Percentiles rank a stretch among this genome's conserved stretches.
Evolutionary conservation across 2,329 filamentous ascomycete species (phyloP).

Genomic region (Trichoderma hamatum): DNA sequence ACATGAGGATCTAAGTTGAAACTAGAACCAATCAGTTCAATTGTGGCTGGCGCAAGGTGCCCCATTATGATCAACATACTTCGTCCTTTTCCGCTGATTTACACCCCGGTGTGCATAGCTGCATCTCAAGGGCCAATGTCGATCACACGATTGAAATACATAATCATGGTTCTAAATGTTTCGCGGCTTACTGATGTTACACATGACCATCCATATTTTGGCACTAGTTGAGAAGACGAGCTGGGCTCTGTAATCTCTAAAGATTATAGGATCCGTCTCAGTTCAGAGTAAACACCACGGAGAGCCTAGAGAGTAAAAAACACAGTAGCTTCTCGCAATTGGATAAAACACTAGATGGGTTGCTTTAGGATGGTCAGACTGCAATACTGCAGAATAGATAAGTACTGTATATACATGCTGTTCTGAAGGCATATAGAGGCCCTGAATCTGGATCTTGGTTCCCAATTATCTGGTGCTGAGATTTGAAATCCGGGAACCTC

Average conservation of each 20-base stretch:
- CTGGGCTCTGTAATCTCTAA: conserved; percentile 3
- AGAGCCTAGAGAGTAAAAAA: not conserved
- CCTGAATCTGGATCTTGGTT: not conserved
- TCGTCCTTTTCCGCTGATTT: conserved; percentile 1
- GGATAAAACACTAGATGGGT: not conserved
- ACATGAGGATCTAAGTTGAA: too few species aligned
- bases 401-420: not conserved
- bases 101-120: not conserved
- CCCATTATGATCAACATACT: not conserved
- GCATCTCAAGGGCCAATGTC: conserved; percentile 2
- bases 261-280: conserved; percentile 3
- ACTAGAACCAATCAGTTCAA: too few species aligned
- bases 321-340: not conserved
- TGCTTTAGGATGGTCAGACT: not conserved
- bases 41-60: not conserved
- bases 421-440: not conserved
- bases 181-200: conserved; percentile 5
- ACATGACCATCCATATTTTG: conserved; percentile 1
- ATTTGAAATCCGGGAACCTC: not conserved
- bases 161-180: conserved; percentile 6
- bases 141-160: conserved; percentile 3
- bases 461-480: not conserved
- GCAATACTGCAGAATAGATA: not conserved
- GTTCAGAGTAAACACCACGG: not conserved
- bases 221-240: conserved; percentile 1